phyloP scores from a whole-genome alignment of 2,329 filamentous ascomycete genomes.

The Colletotrichum sp. region DNA sequence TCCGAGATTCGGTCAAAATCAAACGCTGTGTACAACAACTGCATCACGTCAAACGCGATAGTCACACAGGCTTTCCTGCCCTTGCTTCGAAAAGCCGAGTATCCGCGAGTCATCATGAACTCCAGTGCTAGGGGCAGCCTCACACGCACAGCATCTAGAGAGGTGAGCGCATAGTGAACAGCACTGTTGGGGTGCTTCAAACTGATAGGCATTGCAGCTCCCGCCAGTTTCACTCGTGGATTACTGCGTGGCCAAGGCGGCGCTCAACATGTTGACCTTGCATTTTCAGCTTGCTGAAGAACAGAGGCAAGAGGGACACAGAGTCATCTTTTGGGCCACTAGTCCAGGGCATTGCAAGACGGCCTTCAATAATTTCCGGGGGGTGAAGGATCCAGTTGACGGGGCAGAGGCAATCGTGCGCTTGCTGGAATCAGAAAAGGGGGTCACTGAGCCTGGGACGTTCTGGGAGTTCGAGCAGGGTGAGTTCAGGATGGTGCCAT shows the following conservation, averaged over 20 bases:
- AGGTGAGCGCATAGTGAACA: background rate
- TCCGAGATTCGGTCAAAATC: background rate
- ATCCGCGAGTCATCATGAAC: background rate
- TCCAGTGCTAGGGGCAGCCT: background rate
- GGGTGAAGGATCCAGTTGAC: background rate
- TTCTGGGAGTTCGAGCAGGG: background rate
- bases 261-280: background rate
- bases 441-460: background rate
- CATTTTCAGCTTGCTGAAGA: background rate
- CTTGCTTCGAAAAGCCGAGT: background rate
- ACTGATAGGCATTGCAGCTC: background rate
- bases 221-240: background rate
- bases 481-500: background rate
- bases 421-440: background rate
- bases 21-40: background rate
- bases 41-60: background rate
- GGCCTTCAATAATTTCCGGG: background rate
- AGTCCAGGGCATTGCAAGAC: background rate
- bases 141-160: background rate
- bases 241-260: background rate
- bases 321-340: background rate
- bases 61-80: background rate
- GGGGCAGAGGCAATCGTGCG: background rate
- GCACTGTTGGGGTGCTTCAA: background rate
- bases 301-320: background rate